Percentiles rank a stretch among this genome's conserved stretches.
These are phyloP conservation scores for Gyromitra esculenta DNA, from an alignment of 2,329 filamentous ascomycete genomes.

Conservation along the genomic window DNA sequence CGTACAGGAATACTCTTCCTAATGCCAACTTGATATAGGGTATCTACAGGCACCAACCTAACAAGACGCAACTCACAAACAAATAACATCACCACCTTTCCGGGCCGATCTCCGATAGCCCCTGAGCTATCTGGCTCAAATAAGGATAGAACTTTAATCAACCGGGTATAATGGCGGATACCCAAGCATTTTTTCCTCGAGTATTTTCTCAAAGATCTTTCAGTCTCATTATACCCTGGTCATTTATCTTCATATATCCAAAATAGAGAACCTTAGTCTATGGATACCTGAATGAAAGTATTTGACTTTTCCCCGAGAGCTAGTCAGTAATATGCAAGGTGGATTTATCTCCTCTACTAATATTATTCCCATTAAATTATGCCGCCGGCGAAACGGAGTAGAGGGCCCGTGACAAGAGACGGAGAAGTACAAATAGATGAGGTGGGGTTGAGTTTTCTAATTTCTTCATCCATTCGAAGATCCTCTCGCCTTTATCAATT, in stretches of 20 bases:
- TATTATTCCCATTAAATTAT: conserved; percentile 6
- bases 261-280: conserved; percentile 6
- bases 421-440: conserved; percentile 39
- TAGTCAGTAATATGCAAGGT: no score
- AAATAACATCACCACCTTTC: neutral
- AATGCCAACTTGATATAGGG: conserved; percentile 4
- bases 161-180: conserved; percentile 29
- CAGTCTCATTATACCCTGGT: neutral
- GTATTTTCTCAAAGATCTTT: conserved; percentile 2
- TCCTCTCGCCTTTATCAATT: neutral
- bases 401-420: neutral
- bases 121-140: conserved; percentile 20
- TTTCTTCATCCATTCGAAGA: neutral
- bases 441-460: neutral
- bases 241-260: neutral
- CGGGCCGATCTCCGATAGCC: conserved; percentile 26
- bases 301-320: conserved; percentile 7
- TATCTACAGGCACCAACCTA: neutral
- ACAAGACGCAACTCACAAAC: neutral
- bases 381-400: neutral
- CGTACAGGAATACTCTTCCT: neutral
- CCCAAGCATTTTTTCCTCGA: neutral
- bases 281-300: neutral
- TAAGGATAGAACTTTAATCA: conserved; percentile 26
- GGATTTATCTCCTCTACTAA: conserved; percentile 2